Base-by-base conservation (phyloP, 2,329 filamentous ascomycete genomes). In the Microdochium bolleyi region DNA sequence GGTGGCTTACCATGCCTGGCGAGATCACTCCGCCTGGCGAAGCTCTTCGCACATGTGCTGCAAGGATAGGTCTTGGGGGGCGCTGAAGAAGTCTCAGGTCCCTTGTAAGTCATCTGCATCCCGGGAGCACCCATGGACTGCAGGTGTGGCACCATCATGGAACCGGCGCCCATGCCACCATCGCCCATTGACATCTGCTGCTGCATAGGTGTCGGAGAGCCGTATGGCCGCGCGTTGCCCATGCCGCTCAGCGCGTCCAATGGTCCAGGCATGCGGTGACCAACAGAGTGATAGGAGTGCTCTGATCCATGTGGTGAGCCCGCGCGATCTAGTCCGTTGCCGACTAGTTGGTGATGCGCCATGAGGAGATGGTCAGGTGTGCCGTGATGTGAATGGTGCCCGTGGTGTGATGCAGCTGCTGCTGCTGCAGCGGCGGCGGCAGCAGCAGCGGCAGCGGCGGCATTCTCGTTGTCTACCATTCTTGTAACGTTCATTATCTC, bases 1-100 rank as follows among this genome's bases (percentile, higher is more conserved):
- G 44, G 52, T 50, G 48, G 71, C 87, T 69, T 82, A 96, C 92
- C 92, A 72, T 99, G 94, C 63, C 94, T 83, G 57, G 92, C 90
- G 51, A 97, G 82, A 73, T 99, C 94, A 71, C 92, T 97, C 59
- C 94, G 82, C 63, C 94, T 79, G 51, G 94, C 94, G 67, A 99
- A 99, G 24, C 87, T 88, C 71, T 97, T 97, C 54, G 80, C 81
- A 68, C 94, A 99, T 3, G 88, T 92, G 58, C 84, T 88, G 73
- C 94, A 99, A 22, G 90, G 86, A 65, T 94, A 96, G 1, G 89
- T 85, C 72, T 96, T 82, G 11, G 69, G 62, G 1, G 75, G 70
- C 19, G 60, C 57, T 63, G 70, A 60, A 1, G 62, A 61, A 59
- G 71, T 67, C 46, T 73, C 69, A 30, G 69, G 67, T 46, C 65